Base-by-base conservation (phyloP, 108 stramenopile genomes). In the Tribonema minus region DNA sequence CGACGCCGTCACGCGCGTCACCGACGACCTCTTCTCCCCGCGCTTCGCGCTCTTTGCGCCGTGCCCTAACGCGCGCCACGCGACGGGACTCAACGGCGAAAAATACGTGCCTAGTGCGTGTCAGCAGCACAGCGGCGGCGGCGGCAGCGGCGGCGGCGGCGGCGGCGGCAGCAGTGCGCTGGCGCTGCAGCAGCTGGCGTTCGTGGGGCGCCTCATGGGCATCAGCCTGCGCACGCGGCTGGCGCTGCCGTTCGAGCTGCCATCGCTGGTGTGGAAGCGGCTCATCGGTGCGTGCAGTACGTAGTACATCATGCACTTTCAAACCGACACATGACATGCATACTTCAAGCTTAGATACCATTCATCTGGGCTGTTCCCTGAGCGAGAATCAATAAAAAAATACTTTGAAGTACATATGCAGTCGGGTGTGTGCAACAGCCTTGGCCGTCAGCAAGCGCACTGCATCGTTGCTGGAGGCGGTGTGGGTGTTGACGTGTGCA, bases 161-260 rank as follows among this genome's bases (percentile, higher is more conserved):
- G n/a, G n/a, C n/a, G n/a, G n/a, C n/a, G n/a, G n/a, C n/a, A 58
- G 73, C 26, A 63, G 54, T 27, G 86, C 87, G 3, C 63, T 87
- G 27, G 86, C 87, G 5, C 32, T 86, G 37, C 38, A 64, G 40
- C 86, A 87, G 87, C 39, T 87, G 12, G 70, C 68, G n/a, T 86
- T 87, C 29, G 61, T 88, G 9, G 87, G 87, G 9, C 76, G 79
- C 3, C 72, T 87, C 35, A 87, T 88, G 87, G 87, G 72, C 4
- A 83, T 86, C 70, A 85, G 84, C 46, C 37, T 87, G 35, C 72
- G 87, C 29, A 58, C 82, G 2, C 78, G 82, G 35, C 71, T 83
- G 6, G 71, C 69, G 40, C 68, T 88, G 31, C 86, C 87, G 2
- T 88, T 88, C 38, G 31, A 81, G 33, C 82, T 88, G 27, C 87